Conservation (phyloP, 2,329 filamentous ascomycete species). For the Scedosporium apiospermum region DNA sequence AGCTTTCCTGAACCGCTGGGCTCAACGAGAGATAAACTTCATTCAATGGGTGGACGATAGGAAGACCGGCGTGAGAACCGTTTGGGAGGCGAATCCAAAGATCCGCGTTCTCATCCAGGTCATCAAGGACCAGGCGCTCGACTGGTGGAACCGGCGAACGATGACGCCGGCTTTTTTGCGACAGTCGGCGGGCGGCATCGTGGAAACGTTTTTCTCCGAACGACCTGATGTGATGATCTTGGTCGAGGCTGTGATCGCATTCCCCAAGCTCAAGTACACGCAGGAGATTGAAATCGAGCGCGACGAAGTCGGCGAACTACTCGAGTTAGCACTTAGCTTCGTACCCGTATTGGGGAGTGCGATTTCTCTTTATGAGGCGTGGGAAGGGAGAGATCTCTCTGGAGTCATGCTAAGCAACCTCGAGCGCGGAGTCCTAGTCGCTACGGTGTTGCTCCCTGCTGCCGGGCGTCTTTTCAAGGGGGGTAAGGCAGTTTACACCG, state of each 20-base stretch:
- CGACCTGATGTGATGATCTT: not conserved
- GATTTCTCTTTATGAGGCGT: not conserved
- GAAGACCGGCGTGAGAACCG: not conserved
- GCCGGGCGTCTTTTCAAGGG: not conserved
- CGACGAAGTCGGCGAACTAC: not conserved
- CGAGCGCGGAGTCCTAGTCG: not conserved
- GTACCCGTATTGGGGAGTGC: not conserved
- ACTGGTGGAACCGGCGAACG: not conserved
- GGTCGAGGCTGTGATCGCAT: not conserved
- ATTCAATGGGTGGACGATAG: not conserved
- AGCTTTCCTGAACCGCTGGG: not conserved
- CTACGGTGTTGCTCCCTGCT: not conserved
- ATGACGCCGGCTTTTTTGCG: not conserved
- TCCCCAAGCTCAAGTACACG: not conserved
- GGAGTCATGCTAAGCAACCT: not conserved
- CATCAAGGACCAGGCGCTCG: not conserved
- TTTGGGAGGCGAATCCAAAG: not conserved
- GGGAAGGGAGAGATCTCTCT: not conserved
- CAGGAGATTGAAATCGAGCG: not conserved
- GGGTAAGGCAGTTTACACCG: not conserved
- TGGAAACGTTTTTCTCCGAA: not conserved
- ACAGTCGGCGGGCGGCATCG: not conserved
- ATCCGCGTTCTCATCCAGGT: not conserved
- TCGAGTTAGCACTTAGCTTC: not conserved
- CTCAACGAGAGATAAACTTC: not conserved